phyloP scores from a whole-genome alignment of 352 stramenopile species.

The Phytophthora colocasiae region DNA sequence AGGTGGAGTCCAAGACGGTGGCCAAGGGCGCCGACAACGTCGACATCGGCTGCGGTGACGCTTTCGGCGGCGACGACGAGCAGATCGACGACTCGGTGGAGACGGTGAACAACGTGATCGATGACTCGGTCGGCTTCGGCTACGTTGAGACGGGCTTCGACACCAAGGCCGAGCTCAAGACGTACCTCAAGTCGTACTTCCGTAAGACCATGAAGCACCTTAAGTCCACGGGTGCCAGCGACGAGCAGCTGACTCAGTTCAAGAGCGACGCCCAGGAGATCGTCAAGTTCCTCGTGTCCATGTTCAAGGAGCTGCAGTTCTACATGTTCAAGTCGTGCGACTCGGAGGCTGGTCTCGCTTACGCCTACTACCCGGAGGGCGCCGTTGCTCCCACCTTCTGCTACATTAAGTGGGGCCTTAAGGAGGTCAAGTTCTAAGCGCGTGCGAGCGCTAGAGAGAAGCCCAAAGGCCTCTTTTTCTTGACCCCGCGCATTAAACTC shows the following conservation, averaged over 20 bases:
- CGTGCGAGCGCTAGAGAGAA: slow-evolving; percentile 27
- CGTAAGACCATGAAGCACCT: slow-evolving; percentile 75
- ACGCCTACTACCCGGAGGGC: slow-evolving; percentile 72
- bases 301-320: slow-evolving; percentile 75
- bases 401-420: slow-evolving; percentile 78
- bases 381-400: slow-evolving; percentile 58
- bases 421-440: slow-evolving; percentile 79
- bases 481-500: slow-evolving; percentile 43
- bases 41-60: slow-evolving; percentile 67
- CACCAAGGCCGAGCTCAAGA: slow-evolving; percentile 72
- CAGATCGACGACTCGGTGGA: slow-evolving; percentile 63
- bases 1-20: slow-evolving; percentile 60
- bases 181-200: slow-evolving; percentile 78
- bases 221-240: slow-evolving; percentile 49
- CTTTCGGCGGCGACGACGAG: slow-evolving; percentile 55
- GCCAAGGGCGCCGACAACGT: slow-evolving; percentile 64
- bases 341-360: slow-evolving; percentile 67
- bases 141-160: slow-evolving; percentile 72
- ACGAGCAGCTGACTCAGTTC: slow-evolving; percentile 58
- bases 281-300: slow-evolving; percentile 69
- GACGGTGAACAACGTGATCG: slow-evolving; percentile 73
- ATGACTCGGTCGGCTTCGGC: slow-evolving; percentile 62
- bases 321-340: slow-evolving; percentile 77
- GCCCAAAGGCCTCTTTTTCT: slow-evolving; percentile 10
- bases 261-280: slow-evolving; percentile 72